These are phyloP conservation scores for Rhytidhysteron rufulum DNA, from an alignment of 2,329 filamentous ascomycete genomes.

Conservation along the genomic window DNA sequence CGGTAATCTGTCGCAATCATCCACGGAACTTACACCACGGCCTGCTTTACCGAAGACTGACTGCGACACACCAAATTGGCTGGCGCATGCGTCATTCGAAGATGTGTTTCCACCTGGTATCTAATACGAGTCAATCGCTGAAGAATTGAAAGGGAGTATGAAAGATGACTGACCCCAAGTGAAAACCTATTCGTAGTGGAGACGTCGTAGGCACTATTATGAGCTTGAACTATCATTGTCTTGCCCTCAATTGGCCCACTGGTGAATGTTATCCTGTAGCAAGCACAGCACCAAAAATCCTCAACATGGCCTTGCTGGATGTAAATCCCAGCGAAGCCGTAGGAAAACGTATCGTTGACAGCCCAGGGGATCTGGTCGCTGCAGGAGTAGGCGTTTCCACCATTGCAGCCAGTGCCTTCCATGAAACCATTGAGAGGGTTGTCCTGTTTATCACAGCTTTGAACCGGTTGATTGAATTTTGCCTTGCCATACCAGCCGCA, in stretches of 20 bases:
- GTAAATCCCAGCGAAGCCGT: constrained; percentile 62
- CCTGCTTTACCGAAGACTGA: constrained; percentile 28
- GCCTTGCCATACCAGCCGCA: constrained; percentile 60
- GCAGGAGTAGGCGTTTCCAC: constrained; percentile 56
- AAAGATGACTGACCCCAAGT: constrained; percentile 25
- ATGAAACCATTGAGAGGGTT: constrained; percentile 49
- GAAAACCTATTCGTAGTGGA: constrained; percentile 30
- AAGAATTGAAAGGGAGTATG: constrained; percentile 1
- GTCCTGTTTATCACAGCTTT: constrained; percentile 54
- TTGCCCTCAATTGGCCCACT: constrained; percentile 55
- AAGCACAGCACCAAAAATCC: constrained; percentile 62
- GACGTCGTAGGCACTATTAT: constrained; percentile 52
- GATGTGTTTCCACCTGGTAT: constrained; percentile 36
- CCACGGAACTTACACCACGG: constrained; percentile 22
- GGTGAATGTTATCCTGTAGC: constrained; percentile 60
- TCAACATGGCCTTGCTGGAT: constrained; percentile 53
- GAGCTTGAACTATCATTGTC: constrained; percentile 61
- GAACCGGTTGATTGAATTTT: constrained; percentile 48
- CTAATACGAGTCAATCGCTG: constrained; percentile 14
- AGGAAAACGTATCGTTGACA: constrained; percentile 55
- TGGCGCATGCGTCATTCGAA: constrained; percentile 27
- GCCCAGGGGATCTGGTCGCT: constrained; percentile 61
- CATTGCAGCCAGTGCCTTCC: constrained; percentile 52
- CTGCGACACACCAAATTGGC: constrained; percentile 28
- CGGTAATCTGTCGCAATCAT: constrained; percentile 33